Conservation (phyloP, 148 eudicot genomes). For the Camellia sinensis region DNA sequence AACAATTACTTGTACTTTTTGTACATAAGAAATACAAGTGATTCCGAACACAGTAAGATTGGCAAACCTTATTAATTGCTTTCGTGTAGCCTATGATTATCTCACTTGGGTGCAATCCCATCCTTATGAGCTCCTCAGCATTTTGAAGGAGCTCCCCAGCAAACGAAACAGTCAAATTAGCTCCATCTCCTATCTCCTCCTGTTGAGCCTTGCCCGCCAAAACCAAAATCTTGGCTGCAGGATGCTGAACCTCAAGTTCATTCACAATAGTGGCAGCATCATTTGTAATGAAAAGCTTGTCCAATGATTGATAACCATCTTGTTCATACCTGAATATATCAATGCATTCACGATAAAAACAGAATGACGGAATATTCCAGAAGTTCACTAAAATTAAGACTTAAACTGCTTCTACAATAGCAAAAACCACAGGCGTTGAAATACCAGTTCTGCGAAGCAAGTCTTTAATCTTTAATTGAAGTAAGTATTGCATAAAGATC, state of each 20-base stretch:
- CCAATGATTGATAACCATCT: slow-evolving; percentile 96
- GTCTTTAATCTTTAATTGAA: not conserved
- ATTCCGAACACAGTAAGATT: not conserved
- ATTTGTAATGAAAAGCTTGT: slow-evolving; percentile 87
- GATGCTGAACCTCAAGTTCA: slow-evolving; percentile 97
- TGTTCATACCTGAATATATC: slow-evolving; percentile 67
- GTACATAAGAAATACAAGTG: not conserved
- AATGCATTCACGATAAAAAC: not conserved
- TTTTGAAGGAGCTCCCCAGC: slow-evolving; percentile 88
- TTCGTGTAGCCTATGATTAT: slow-evolving; percentile 79
- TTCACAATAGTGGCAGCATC: slow-evolving; percentile 93
- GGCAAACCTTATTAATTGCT: slow-evolving; percentile 68
- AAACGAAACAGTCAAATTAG: slow-evolving; percentile 86
- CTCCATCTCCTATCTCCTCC: slow-evolving; percentile 96
- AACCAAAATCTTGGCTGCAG: slow-evolving; percentile 95
- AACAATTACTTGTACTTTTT: not conserved
- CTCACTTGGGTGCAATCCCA: slow-evolving; percentile 97
- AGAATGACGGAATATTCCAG: not conserved
- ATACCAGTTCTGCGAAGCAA: not conserved
- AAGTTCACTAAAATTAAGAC: not conserved
- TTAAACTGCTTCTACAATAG: not conserved
- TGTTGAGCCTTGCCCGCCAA: slow-evolving; percentile 92
- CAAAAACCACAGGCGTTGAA: not conserved
- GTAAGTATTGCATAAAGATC: no score
- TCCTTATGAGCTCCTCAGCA: slow-evolving; percentile 89